phyloP scores from a whole-genome alignment of 352 stramenopile species.

The Lagenidium sp. region DNA sequence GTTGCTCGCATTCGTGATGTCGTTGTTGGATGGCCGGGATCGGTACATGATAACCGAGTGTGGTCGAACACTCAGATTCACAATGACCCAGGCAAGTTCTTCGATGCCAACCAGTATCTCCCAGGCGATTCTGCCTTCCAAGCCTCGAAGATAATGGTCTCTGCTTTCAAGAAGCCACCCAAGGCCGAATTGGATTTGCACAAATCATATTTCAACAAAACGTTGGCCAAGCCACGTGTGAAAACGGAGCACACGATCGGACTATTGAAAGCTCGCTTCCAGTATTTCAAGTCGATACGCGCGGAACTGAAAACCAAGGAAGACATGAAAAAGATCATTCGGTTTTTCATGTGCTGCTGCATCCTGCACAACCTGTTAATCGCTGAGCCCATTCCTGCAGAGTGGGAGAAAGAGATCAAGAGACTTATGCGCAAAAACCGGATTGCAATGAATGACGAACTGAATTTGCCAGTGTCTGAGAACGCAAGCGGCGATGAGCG shows the following conservation, averaged over 20 bases:
- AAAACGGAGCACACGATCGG: slow-evolving; percentile 15
- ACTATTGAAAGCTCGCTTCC: slow-evolving; percentile 12
- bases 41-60: slow-evolving; percentile 20
- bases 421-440: neutral
- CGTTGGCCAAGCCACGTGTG: slow-evolving; percentile 11
- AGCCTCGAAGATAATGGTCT: slow-evolving; percentile 5
- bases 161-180: slow-evolving; percentile 14
- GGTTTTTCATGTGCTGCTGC: slow-evolving; percentile 1
- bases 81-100: neutral
- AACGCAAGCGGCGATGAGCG: slow-evolving; percentile 5
- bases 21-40: slow-evolving; percentile 17
- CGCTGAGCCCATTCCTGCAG: slow-evolving; percentile 8
- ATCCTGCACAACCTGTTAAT: slow-evolving; percentile 19
- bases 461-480: slow-evolving; percentile 1
- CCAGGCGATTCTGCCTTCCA: slow-evolving; percentile 20
- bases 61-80: slow-evolving; percentile 8
- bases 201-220: slow-evolving; percentile 10
- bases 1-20: slow-evolving; percentile 8
- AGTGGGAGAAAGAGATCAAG: slow-evolving; percentile 8
- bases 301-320: neutral
- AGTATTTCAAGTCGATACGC: slow-evolving; percentile 17
- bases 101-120: slow-evolving; percentile 13
- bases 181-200: slow-evolving; percentile 1
- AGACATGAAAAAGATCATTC: slow-evolving; percentile 9
- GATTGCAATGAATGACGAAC: slow-evolving; percentile 2